Conservation (phyloP, 805 yeast genomes). For the Pachysolen tannophilus region DNA sequence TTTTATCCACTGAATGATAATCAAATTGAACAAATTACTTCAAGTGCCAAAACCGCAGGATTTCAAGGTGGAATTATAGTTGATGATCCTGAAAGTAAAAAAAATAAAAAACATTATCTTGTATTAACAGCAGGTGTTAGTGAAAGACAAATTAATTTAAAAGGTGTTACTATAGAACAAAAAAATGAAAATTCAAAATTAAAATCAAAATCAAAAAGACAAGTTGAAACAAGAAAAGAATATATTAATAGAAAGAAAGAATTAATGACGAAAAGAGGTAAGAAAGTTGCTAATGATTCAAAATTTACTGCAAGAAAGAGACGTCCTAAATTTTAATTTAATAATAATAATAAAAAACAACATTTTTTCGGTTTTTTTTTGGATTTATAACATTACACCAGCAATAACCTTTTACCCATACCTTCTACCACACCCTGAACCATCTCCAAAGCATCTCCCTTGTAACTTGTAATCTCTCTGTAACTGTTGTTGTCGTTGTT, state of each 20-base stretch:
- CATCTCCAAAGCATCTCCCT: too few relatives aligned
- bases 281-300: constrained; percentile 80
- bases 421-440: too few relatives aligned
- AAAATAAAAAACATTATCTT: constrained; percentile 83
- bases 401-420: too few relatives aligned
- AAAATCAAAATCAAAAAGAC: constrained; percentile 41
- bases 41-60: constrained; percentile 88
- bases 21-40: constrained; percentile 69
- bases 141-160: constrained; percentile 67
- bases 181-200: constrained; percentile 31
- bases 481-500: too few relatives aligned
- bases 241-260: constrained; percentile 89
- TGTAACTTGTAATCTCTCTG: too few relatives aligned
- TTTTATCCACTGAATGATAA: constrained; percentile 89
- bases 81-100: constrained; percentile 89
- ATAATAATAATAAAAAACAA: too few relatives aligned
- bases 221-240: constrained; percentile 68
- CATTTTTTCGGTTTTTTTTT: too few relatives aligned
- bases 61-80: constrained; percentile 93
- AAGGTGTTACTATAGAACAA: constrained; percentile 76
- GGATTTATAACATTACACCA: too few relatives aligned
- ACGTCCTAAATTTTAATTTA: constrained; percentile 47
- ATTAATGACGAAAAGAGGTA: constrained; percentile 85
- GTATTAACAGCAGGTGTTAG: constrained; percentile 82
- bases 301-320: constrained; percentile 86